These are phyloP conservation scores for Saccharomycopsis javanensis DNA, from an alignment of 805 yeast genomes.

Conservation along the genomic window DNA sequence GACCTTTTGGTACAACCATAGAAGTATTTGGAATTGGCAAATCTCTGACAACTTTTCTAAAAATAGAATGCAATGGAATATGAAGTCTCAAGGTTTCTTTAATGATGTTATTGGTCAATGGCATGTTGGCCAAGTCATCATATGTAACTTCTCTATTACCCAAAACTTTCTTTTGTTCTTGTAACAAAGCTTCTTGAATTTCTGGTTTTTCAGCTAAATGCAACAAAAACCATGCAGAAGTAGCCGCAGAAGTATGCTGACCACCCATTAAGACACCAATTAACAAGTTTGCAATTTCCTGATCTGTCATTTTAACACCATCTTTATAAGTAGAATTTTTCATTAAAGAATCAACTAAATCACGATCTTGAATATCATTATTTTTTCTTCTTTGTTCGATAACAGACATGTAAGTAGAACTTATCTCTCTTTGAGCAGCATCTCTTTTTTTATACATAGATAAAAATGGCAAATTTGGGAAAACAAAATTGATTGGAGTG, in stretches of 20 bases:
- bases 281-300: conserved; percentile 84
- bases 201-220: conserved; percentile 85
- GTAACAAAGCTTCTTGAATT: conserved; percentile 68
- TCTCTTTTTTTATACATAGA: conserved; percentile 72
- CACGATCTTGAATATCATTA: conserved; percentile 76
- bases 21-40: conserved; percentile 70
- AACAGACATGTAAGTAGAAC: conserved; percentile 70
- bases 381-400: conserved; percentile 63
- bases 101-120: conserved; percentile 70
- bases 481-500: conserved; percentile 90
- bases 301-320: conserved; percentile 89
- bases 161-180: conserved; percentile 62
- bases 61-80: conserved; percentile 91
- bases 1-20: conserved; percentile 80
- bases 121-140: conserved; percentile 75
- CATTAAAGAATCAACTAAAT: conserved; percentile 82
- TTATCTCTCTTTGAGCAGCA: conserved; percentile 72
- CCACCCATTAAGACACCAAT: conserved; percentile 99
- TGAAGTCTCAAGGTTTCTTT: conserved; percentile 94
- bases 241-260: conserved; percentile 94
- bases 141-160: conserved; percentile 56
- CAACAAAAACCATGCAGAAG: conserved; percentile 88
- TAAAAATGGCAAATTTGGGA: conserved; percentile 87
- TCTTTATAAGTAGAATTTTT: conserved; percentile 79
- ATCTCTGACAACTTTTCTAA: conserved; percentile 78